A percentile compares a stretch with the other conserved stretches of the same genome.
Conservation (phyloP, 495 filamentous ascomycete genomes). For the Glarea lozoyensis region DNA sequence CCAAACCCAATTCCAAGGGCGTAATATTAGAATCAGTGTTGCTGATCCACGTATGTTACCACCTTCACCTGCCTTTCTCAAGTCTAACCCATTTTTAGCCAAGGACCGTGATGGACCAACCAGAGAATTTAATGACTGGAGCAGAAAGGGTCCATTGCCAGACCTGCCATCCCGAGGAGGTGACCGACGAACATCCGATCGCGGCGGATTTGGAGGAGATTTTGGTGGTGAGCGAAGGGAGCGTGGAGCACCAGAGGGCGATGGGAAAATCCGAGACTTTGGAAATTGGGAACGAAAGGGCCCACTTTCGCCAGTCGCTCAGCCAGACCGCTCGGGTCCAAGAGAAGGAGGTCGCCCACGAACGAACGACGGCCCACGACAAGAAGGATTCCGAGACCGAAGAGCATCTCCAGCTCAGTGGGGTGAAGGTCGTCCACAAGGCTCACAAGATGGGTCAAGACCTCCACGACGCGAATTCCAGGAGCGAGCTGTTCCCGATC, state of each 20-base stretch:
- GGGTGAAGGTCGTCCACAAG: conserved; percentile 60
- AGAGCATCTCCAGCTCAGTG: conserved; percentile 66
- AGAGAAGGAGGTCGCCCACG: conserved; percentile 63
- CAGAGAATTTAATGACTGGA: conserved; percentile 72
- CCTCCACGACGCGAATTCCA: conserved; percentile 75
- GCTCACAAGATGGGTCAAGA: conserved; percentile 62
- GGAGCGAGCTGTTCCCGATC: conserved; percentile 53
- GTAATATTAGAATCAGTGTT: conserved; percentile 79
- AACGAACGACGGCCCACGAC: conserved; percentile 51
- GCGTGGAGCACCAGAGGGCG: conserved; percentile 44
- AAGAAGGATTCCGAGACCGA: conserved; percentile 40
- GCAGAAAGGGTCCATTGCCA: conserved; percentile 80
- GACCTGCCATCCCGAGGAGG: conserved; percentile 49
- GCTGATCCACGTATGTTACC: conserved; percentile 60
- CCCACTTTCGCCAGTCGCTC: conserved; percentile 65
- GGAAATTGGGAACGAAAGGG: conserved; percentile 94
- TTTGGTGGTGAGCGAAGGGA: conserved; percentile 38
- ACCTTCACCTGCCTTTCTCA: conserved; percentile 43
- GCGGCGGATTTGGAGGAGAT: conserved; percentile 27
- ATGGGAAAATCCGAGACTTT: conserved; percentile 81
- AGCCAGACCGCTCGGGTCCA: conserved; percentile 39
- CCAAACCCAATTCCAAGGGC: conserved; percentile 70
- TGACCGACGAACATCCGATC: conserved; percentile 40
- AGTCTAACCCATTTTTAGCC: conserved; percentile 14
- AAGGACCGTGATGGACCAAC: conserved; percentile 40